Conservation (phyloP, 192 early-diverging fungal species). For the Rhizophagus clarus region DNA sequence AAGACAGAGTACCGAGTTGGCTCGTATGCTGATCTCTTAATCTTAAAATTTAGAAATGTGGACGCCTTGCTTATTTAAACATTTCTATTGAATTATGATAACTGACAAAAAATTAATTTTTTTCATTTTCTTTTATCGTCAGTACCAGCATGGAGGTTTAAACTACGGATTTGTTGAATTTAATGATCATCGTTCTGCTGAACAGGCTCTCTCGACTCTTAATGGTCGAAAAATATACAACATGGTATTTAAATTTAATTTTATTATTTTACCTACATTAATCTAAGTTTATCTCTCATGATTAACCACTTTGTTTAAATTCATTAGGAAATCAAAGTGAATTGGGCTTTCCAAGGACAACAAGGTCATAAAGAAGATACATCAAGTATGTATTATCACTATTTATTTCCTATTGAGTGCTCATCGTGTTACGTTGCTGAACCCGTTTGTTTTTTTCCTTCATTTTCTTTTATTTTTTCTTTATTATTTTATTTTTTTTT, state of each 20-base stretch:
- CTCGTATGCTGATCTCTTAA: conserved; percentile 23
- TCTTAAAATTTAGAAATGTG: conserved; percentile 1
- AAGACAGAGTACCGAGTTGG: conserved; percentile 9
- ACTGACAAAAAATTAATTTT: conserved; percentile 4
- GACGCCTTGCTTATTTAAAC: neutral
- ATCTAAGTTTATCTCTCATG: neutral
- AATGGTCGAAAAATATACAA: conserved; percentile 73
- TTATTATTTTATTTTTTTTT: neutral
- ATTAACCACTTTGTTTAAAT: neutral
- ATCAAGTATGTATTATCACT: conserved; percentile 46
- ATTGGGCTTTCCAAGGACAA: conserved; percentile 65
- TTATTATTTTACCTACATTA: neutral
- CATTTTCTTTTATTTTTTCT: conserved; percentile 19
- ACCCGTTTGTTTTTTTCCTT: conserved; percentile 35
- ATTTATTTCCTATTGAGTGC: neutral
- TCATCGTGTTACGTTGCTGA: conserved; percentile 27
- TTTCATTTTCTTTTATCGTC: conserved; percentile 17
- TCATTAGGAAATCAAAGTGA: conserved; percentile 65
- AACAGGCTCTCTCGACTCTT: conserved; percentile 66
- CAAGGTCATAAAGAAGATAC: conserved; percentile 66
- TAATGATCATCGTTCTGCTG: conserved; percentile 69
- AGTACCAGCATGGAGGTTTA: conserved; percentile 68
- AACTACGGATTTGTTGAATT: conserved; percentile 94
- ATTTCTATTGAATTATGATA: neutral
- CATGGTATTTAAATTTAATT: conserved; percentile 45